phyloP scores from a whole-genome alignment of 805 yeast species.

The Candida silvatica region DNA sequence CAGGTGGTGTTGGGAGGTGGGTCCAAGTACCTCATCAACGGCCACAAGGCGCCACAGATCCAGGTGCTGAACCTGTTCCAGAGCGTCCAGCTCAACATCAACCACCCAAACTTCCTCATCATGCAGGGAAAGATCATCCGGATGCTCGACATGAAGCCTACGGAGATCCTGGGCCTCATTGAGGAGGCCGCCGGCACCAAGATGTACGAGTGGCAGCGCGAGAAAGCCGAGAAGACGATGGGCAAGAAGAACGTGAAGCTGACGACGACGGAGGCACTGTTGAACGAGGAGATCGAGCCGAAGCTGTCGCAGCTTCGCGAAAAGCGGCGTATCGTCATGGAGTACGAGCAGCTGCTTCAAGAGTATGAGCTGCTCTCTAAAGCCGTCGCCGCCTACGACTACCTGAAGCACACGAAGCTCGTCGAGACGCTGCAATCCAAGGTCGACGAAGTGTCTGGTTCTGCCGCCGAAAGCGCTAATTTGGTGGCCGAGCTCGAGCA shows the following conservation, averaged over 20 bases:
- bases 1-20: constrained; percentile 88
- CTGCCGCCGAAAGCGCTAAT: constrained; percentile 31
- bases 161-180: constrained; percentile 79
- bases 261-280: constrained; percentile 60
- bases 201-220: constrained; percentile 89
- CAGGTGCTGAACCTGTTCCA: constrained; percentile 86
- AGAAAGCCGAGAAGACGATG: constrained; percentile 87
- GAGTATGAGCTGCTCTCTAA: constrained; percentile 70
- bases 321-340: constrained; percentile 77
- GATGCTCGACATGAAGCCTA: constrained; percentile 92
- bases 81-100: constrained; percentile 90
- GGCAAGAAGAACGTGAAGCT: constrained; percentile 82
- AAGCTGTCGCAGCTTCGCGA: constrained; percentile 70
- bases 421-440: constrained; percentile 11
- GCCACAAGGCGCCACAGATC: constrained; percentile 93
- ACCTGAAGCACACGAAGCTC: constrained; percentile 27
- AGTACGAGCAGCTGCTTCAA: constrained; percentile 77
- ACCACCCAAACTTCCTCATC: constrained; percentile 92
- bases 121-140: constrained; percentile 99
- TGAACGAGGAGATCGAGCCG: constrained; percentile 88
- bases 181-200: constrained; percentile 99
- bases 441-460: constrained; percentile 31
- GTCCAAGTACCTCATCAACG: constrained; percentile 76
- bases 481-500: constrained; percentile 36
- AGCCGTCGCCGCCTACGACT: constrained; percentile 74